Conservation (phyloP, 306 rosid genomes). For the Gillenia trifoliata region DNA sequence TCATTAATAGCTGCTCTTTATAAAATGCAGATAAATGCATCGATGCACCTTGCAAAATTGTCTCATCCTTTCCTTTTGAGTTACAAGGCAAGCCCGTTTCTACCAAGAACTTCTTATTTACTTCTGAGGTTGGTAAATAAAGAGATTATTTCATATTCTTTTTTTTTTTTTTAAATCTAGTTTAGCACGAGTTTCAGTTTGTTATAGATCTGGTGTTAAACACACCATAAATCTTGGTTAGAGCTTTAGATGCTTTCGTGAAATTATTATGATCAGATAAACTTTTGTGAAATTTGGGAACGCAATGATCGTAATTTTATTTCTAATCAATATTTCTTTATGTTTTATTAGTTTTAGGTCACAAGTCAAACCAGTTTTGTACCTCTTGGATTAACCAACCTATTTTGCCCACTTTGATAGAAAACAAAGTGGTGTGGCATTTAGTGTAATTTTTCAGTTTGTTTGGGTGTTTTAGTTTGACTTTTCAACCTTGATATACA, state of each 20-base stretch:
- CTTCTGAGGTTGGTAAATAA: slow-evolving; percentile 32
- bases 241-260: too few species aligned
- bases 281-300: neutral
- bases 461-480: neutral
- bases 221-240: too few species aligned
- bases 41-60: slow-evolving; percentile 34
- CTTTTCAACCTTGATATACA: too few species aligned
- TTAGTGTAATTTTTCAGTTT: neutral
- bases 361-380: neutral
- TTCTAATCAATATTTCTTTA: too few species aligned
- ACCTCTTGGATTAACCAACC: neutral
- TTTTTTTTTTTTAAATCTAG: neutral
- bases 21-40: slow-evolving; percentile 33
- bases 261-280: neutral
- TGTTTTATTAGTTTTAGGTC: neutral
- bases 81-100: slow-evolving; percentile 30
- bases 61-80: slow-evolving; percentile 31
- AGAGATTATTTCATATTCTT: neutral
- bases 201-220: neutral
- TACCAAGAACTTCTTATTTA: slow-evolving; percentile 30
- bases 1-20: neutral
- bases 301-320: neutral
- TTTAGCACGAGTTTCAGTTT: neutral
- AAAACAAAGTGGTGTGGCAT: neutral
- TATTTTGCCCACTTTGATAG: neutral